Conservation (phyloP, 768 basidiomycete species). For the Boletus subcaerulescens region DNA sequence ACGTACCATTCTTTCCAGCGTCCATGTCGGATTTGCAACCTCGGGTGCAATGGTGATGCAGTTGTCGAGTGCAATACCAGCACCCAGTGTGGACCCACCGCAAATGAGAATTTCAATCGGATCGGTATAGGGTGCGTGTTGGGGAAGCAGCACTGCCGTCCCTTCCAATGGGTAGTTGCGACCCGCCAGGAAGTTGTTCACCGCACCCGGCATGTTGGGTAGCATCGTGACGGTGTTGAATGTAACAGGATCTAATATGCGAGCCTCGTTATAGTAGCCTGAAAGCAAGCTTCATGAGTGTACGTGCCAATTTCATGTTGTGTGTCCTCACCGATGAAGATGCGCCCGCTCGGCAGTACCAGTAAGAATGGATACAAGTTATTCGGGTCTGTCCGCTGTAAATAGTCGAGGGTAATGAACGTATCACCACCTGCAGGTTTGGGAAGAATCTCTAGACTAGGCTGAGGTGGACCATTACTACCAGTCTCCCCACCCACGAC, state of each 20-base stretch:
- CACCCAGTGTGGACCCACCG: conserved; percentile 67
- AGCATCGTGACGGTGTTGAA: conserved; percentile 58
- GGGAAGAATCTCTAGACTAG: conserved; percentile 71
- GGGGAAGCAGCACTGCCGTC: conserved; percentile 65
- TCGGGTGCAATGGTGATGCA: conserved; percentile 72
- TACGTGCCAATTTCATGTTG: neutral
- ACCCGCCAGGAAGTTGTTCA: conserved; percentile 68
- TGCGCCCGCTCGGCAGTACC: conserved; percentile 62
- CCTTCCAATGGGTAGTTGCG: conserved; percentile 80
- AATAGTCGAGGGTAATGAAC: conserved; percentile 57
- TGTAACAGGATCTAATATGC: conserved; percentile 63
- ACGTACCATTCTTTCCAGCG: conserved; percentile 74
- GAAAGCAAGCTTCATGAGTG: neutral
- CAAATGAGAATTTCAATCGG: conserved; percentile 69
- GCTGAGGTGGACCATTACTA: conserved; percentile 64
- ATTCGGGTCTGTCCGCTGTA: conserved; percentile 71
- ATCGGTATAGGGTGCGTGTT: conserved; percentile 69
- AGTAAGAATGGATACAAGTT: conserved; percentile 79
- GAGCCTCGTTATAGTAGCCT: conserved; percentile 83
- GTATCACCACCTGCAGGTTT: conserved; percentile 64
- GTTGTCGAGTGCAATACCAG: conserved; percentile 54
- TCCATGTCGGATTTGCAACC: conserved; percentile 58
- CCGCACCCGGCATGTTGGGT: conserved; percentile 74
- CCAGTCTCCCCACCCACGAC: conserved; percentile 76
- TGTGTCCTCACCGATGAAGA: conserved; percentile 65